These are phyloP conservation scores for Globisporangium viniferum DNA, from an alignment of 352 stramenopile genomes.

Conservation along the genomic window DNA sequence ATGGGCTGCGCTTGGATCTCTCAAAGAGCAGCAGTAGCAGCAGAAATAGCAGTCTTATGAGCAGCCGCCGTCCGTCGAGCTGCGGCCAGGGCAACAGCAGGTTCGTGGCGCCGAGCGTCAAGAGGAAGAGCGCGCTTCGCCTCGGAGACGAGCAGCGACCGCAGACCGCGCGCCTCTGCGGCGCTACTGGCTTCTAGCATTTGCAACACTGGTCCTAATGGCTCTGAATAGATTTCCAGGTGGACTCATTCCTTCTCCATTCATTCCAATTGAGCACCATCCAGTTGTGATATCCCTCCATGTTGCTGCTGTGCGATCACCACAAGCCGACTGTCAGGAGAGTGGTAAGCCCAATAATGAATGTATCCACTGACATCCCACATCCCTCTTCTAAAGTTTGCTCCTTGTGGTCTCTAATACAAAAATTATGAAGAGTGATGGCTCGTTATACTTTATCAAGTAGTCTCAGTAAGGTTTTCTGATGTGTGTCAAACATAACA, in stretches of 20 bases:
- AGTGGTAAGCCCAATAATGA: neutral
- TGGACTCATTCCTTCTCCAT: neutral
- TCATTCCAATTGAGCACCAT: neutral
- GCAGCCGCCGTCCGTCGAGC: conserved; percentile 22
- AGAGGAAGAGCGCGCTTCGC: neutral
- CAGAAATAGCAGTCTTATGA: neutral
- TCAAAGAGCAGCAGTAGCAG: conserved; percentile 15
- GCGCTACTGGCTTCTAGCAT: neutral
- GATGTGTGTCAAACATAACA: neutral
- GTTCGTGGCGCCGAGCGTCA: conserved; percentile 9
- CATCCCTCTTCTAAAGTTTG: neutral
- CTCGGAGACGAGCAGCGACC: conserved; percentile 4
- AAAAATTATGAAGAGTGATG: neutral
- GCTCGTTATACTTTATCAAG: neutral
- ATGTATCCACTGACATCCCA: neutral
- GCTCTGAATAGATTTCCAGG: neutral
- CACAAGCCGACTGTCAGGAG: neutral
- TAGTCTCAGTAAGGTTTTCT: neutral
- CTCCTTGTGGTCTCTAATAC: no score
- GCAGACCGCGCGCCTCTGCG: conserved; percentile 11
- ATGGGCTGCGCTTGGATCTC: conserved; percentile 16
- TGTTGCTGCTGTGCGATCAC: neutral
- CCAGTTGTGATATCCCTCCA: neutral
- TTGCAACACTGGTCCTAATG: neutral
- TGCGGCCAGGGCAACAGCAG: conserved; percentile 26